phyloP scores from a whole-genome alignment of 2,329 filamentous ascomycete species.

The Hymenoscyphus salicellus region DNA sequence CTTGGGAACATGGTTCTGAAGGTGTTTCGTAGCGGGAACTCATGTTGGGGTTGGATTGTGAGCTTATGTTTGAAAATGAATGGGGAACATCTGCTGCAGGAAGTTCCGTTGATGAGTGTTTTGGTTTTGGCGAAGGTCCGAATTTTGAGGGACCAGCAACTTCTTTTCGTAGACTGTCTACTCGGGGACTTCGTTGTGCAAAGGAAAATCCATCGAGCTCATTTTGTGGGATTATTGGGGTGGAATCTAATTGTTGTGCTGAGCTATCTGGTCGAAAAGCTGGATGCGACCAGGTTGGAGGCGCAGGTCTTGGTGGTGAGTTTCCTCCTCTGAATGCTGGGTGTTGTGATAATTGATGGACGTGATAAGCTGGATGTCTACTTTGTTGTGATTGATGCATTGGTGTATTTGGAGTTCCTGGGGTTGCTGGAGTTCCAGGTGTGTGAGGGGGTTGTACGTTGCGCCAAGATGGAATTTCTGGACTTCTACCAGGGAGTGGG shows the following conservation, averaged over 20 bases:
- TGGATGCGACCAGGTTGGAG: conserved; percentile 10
- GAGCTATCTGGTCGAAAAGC: conserved; percentile 6
- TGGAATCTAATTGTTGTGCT: conserved; percentile 11
- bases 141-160: neutral
- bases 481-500: conserved; percentile 16
- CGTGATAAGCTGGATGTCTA: conserved; percentile 23
- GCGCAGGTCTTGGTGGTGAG: conserved; percentile 10
- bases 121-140: neutral
- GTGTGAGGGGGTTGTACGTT: conserved; percentile 7
- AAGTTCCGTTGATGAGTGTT: neutral
- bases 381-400: conserved; percentile 15
- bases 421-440: conserved; percentile 12
- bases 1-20: conserved; percentile 6
- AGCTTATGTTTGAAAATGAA: neutral
- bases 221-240: conserved; percentile 11
- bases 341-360: conserved; percentile 22
- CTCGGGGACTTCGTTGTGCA: neutral
- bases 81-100: conserved; percentile 2
- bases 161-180: neutral
- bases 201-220: conserved; percentile 13
- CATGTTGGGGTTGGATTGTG: conserved; percentile 2
- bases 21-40: conserved; percentile 6
- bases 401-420: conserved; percentile 9
- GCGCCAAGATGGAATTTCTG: conserved; percentile 11
- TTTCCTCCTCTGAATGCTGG: conserved; percentile 20